Percentiles rank a stretch among this genome's conserved stretches.
Conservation (phyloP, 768 basidiomycete genomes). For the Boletus rubropictus region DNA sequence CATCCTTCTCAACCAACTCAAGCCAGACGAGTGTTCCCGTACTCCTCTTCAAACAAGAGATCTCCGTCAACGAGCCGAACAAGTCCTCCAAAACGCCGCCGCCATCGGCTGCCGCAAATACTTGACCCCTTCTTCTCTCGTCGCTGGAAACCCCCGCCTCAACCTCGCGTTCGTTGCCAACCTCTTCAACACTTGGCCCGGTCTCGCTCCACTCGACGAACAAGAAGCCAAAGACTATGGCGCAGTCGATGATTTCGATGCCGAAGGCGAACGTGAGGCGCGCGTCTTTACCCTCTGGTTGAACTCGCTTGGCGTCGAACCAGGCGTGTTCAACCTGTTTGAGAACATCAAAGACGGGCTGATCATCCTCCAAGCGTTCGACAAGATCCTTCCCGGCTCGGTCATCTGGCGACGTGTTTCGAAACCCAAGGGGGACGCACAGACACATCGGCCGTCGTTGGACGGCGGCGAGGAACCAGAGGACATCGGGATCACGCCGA, state of each 20-base stretch:
- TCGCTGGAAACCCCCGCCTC: constrained; percentile 92
- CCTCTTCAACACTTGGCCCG: constrained; percentile 96
- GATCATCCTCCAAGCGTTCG: constrained; percentile 91
- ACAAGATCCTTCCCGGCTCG: constrained; percentile 87
- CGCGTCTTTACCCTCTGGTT: constrained; percentile 98
- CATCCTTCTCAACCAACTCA: constrained; percentile 89
- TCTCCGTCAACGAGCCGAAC: constrained; percentile 78
- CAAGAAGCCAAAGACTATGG: constrained; percentile 90
- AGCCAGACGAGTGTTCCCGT: constrained; percentile 89
- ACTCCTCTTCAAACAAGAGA: constrained; percentile 85
- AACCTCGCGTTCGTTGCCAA: constrained; percentile 99
- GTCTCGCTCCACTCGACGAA: constrained; percentile 90
- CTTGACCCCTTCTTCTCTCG: constrained; percentile 84
- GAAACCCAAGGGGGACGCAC: constrained; percentile 65
- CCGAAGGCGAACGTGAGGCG: constrained; percentile 97
- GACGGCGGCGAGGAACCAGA: constrained; percentile 61
- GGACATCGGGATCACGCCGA: constrained; percentile 77
- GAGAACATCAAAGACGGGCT: constrained; percentile 93
- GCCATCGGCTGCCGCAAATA: constrained; percentile 94
- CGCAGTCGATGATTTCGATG: constrained; percentile 93
- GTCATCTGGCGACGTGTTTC: constrained; percentile 96
- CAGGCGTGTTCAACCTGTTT: constrained; percentile 92
- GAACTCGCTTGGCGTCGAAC: constrained; percentile 95
- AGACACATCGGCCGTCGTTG: constrained; percentile 35
- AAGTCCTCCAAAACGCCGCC: constrained; percentile 92